Evolutionary conservation across 306 rosid species (phyloP), one percentile per base, ranked within the genome.

Genomic region (Ceratonia siliqua): DNA sequence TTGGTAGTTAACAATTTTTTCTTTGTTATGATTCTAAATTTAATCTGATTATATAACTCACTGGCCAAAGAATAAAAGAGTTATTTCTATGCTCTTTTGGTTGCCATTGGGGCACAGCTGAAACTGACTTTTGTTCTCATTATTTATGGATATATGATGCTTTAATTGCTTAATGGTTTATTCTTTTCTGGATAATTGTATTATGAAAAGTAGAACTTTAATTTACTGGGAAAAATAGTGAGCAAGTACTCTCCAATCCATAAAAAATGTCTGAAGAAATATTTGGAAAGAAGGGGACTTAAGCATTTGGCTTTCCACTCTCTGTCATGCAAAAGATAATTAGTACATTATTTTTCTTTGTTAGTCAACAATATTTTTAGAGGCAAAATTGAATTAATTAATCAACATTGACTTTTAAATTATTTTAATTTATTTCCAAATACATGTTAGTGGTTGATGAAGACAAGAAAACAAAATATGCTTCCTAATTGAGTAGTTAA

Each of bases 391-490:
- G 52, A 64, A 43, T 63, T 63, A 12, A 21, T 65, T 43, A 64
- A 72, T 22, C 56, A 25, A 54, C 35, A 72, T 64, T 52, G 41
- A 33, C 62, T 12, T 33, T 27, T 36, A 43, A 50, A 78, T 48
- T 21, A 25, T 4, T 18, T 46, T 32, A 33, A 32, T 4, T 8
- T 48, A 15, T 68, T 49, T 49, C 13, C 74, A 49, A 68, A n/a
- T 35, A 50, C 21, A 15, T 74, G n/a, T 74, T 22, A 39, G 45
- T 74, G 30, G 14, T 74, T 50, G 30, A 49, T 36, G 53, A 45
- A 20, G 59, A 32, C 61, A 46, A 18, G 61, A 61, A 61, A 35
- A 8, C 38, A 55, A 28, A 32, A 39, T 42, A 22, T 21, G 13
- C 42, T 59, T 35, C 21, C 6, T 49, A 11, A 24, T 49, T 20